Evolutionary conservation across 2,329 filamentous ascomycete species (phyloP).

Genomic region (Colletotrichum sp.): DNA sequence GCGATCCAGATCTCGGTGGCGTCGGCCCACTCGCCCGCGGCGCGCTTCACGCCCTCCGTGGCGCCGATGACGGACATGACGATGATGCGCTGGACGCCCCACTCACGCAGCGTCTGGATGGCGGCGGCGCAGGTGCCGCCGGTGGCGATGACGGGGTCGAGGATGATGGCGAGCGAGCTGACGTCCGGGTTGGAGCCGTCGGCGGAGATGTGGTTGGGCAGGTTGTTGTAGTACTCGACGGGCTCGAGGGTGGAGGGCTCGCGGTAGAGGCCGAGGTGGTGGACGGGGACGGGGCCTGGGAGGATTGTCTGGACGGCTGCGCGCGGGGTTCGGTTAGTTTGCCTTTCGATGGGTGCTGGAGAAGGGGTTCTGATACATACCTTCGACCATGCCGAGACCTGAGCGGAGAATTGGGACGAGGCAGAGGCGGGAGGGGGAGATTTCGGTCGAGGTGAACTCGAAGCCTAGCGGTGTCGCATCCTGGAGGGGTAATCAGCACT

Average conservation of each 20-base stretch:
- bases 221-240: constrained; percentile 98
- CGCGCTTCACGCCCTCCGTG: constrained; percentile 70
- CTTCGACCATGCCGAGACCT: constrained; percentile 89
- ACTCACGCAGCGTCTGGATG: constrained; percentile 87
- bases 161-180: constrained; percentile 74
- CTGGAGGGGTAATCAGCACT: constrained; percentile 45
- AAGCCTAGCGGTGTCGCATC: constrained; percentile 81
- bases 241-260: constrained; percentile 86
- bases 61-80: constrained; percentile 80
- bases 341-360: not conserved
- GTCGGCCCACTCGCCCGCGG: constrained; percentile 79
- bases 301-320: constrained; percentile 82
- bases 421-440: constrained; percentile 72
- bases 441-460: constrained; percentile 69
- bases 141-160: constrained; percentile 94
- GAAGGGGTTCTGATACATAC: constrained; percentile 43
- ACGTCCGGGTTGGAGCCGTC: constrained; percentile 39
- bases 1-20: constrained; percentile 83
- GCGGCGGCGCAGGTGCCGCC: constrained; percentile 89
- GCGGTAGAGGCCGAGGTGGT: constrained; percentile 94
- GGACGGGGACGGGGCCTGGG: constrained; percentile 78
- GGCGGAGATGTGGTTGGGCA: constrained; percentile 71
- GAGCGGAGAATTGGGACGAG: constrained; percentile 93
- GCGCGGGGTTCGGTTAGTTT: constrained; percentile 6
- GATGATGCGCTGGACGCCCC: constrained; percentile 85